Evolutionary conservation across 2,329 filamentous ascomycete species (phyloP).

Genomic region (Scytalidium sp.): DNA sequence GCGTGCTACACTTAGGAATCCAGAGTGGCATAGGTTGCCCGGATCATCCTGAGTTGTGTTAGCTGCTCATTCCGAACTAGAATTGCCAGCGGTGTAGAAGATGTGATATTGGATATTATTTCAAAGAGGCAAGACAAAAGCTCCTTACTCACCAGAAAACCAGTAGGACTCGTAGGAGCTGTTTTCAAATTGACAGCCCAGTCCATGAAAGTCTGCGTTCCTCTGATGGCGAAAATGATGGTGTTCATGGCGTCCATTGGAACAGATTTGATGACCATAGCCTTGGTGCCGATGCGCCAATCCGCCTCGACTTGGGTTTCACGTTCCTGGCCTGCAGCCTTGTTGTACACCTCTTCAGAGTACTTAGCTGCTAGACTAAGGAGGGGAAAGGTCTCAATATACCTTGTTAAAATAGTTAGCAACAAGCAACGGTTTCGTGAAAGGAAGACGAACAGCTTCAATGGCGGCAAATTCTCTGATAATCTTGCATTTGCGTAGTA

Average conservation of each 20-base stretch:
- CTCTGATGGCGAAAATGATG: conserved; percentile 81
- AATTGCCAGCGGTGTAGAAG: no score
- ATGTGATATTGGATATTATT: conserved; percentile 7
- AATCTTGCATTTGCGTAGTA: conserved; percentile 75
- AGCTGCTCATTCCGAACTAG: no score
- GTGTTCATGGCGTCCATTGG: conserved; percentile 74
- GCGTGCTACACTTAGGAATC: conserved; percentile 73
- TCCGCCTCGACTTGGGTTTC: conserved; percentile 70
- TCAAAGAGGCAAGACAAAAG: no score
- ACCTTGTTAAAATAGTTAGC: conserved; percentile 38
- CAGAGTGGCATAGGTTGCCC: conserved; percentile 75
- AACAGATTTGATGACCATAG: conserved; percentile 80
- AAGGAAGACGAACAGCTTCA: conserved; percentile 56
- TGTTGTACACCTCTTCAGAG: conserved; percentile 70
- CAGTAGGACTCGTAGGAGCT: conserved; percentile 60
- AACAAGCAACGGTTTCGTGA: not conserved
- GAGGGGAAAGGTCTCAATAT: conserved; percentile 73
- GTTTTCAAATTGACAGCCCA: conserved; percentile 81
- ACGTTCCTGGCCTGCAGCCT: conserved; percentile 58
- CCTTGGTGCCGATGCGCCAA: conserved; percentile 73
- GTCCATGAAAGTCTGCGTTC: conserved; percentile 77
- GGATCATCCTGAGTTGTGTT: conserved; percentile 55
- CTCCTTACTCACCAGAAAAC: conserved; percentile 55
- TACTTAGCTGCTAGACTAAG: conserved; percentile 77
- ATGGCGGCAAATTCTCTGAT: conserved; percentile 61